phyloP scores from a whole-genome alignment of 2,329 filamentous ascomycete species.

The Sporothrix luriei region DNA sequence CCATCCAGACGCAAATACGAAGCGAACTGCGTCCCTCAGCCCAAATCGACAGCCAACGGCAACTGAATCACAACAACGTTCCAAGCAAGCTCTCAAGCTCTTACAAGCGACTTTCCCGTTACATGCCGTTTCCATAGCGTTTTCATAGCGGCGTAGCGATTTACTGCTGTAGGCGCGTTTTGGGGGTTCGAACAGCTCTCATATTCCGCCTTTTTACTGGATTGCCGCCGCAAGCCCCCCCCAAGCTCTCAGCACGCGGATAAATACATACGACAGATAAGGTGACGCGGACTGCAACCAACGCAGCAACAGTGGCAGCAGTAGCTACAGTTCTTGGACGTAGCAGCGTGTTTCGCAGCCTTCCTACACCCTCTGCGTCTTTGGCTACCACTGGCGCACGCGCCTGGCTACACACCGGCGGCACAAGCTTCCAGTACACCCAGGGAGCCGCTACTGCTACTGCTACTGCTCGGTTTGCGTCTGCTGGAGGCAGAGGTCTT shows the following conservation, averaged over 20 bases:
- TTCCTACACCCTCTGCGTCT: neutral
- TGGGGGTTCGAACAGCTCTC: neutral
- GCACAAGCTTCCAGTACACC: neutral
- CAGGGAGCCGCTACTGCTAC: neutral
- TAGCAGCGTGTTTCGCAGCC: conserved; percentile 8
- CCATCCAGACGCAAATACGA: conserved; percentile 4
- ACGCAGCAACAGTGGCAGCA: conserved; percentile 4
- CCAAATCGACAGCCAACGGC: neutral
- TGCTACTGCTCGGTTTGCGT: conserved; percentile 7
- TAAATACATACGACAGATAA: neutral
- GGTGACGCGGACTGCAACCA: neutral
- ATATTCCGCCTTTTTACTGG: neutral
- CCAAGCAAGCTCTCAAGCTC: neutral
- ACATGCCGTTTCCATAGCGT: neutral
- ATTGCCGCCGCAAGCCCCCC: neutral
- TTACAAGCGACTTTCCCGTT: neutral
- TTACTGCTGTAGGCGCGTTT: neutral
- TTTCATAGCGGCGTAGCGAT: neutral
- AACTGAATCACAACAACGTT: neutral
- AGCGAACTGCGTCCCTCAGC: neutral
- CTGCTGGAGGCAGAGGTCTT: conserved; percentile 2
- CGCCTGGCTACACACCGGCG: neutral
- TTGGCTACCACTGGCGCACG: neutral
- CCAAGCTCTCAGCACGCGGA: neutral
- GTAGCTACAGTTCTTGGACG: conserved; percentile 5